Conservation (phyloP, 2,329 filamentous ascomycete species). For the Verticillium albo-atrum region DNA sequence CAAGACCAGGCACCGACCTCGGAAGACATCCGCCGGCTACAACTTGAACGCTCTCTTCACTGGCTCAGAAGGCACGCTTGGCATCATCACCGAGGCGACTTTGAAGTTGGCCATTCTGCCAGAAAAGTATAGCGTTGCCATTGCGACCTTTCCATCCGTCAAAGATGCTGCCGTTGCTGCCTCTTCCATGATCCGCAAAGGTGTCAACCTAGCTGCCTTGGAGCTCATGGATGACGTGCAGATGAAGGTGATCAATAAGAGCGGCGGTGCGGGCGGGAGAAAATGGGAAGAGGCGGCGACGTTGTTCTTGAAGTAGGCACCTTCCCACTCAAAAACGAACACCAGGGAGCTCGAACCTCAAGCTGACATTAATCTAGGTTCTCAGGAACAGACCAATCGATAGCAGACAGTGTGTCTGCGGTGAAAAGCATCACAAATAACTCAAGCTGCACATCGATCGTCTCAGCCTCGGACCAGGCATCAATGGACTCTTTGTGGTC, state of each 20-base stretch:
- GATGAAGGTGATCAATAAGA: slow-evolving; percentile 63
- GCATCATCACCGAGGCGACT: slow-evolving; percentile 66
- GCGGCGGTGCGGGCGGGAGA: slow-evolving; percentile 51
- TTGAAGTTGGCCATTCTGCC: slow-evolving; percentile 64
- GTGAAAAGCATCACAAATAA: slow-evolving; percentile 50
- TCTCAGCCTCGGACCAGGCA: slow-evolving; percentile 60
- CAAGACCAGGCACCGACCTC: slow-evolving; percentile 62
- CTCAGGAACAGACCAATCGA: slow-evolving; percentile 55
- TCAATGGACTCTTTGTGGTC: slow-evolving; percentile 71
- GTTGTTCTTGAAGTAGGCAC: slow-evolving; percentile 68
- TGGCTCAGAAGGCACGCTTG: slow-evolving; percentile 67
- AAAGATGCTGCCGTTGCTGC: slow-evolving; percentile 60
- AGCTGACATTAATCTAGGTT: no score
- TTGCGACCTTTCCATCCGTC: slow-evolving; percentile 56
- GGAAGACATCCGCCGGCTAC: slow-evolving; percentile 68
- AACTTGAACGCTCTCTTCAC: slow-evolving; percentile 66
- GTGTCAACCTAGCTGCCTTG: slow-evolving; percentile 62
- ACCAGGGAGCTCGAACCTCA: no score
- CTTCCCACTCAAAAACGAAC: background rate
- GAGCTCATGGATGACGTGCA: slow-evolving; percentile 62
- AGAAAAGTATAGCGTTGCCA: slow-evolving; percentile 59
- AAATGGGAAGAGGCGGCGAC: slow-evolving; percentile 67
- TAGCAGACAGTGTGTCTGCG: slow-evolving; percentile 55
- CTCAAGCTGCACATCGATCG: slow-evolving; percentile 54
- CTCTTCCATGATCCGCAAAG: slow-evolving; percentile 57